Base-by-base conservation (phyloP, 106 monocot species). In the Acanthochlamys bracteata region DNA sequence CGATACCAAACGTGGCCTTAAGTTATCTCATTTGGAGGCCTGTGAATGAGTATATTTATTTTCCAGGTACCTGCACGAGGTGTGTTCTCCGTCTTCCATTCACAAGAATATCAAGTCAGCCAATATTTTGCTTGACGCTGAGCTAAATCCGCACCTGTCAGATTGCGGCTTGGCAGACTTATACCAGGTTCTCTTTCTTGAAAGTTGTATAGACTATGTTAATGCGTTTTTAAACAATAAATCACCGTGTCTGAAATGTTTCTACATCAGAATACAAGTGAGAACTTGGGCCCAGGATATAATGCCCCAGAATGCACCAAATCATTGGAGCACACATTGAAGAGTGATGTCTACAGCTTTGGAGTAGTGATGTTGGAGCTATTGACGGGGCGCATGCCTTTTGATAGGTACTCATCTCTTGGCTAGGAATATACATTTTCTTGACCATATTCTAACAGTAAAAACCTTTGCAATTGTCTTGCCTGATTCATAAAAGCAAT, bases 341-440 rank as follows among this genome's bases (percentile, higher is more conserved):
- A 90, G 63, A 95, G 94, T 59, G 94, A 95, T 57, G 82, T 90
- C 16, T 95, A 84, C 70, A 80, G 90, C 72, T 95, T 95, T 61
- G 94, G 94, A 27, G 84, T 90, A 20, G 82, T 90, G 12, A 95
- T 95, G 94, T 70, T 95, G 12, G 89, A 95, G 68, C 70, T 95
- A 68, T 74, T 95, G 59, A 86, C 94, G 4, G 94, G 94, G 20
- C 83, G 84, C 41, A 86, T 77, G 60, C 84, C 94, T 46, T 84
- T 77, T 77, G 94, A 95, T 65, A 95, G 84, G 94, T 94, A 71
- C n/a, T n/a, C n/a, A n/a, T n/a, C n/a, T n/a, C n/a, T n/a, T n/a
- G n/a, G n/a, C n/a, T n/a, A n/a, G n/a, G n/a, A n/a, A n/a, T n/a
- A n/a, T n/a, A n/a, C n/a, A n/a, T n/a, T n/a, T n/a, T n/a, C n/a